These are phyloP conservation scores for Lachnellula cervina DNA, from an alignment of 2,329 filamentous ascomycete genomes.

Conservation along the genomic window DNA sequence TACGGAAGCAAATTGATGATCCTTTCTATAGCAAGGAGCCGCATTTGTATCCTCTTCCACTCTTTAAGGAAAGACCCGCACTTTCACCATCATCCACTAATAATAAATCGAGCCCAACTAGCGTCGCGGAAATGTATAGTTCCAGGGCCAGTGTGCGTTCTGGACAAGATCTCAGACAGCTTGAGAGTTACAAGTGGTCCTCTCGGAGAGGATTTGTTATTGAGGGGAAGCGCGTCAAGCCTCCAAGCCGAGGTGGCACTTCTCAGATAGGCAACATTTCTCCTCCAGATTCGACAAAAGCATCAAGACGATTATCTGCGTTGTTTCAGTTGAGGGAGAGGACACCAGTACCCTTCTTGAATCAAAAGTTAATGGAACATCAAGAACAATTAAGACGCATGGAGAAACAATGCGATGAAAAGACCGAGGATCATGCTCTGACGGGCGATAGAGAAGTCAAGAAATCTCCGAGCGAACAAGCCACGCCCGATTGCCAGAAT, in stretches of 20 bases:
- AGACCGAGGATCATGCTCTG: not conserved
- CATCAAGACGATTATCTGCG: slow-evolving; percentile 8
- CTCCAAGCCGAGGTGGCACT: not conserved
- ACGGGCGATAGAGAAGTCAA: not conserved
- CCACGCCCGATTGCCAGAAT: not conserved
- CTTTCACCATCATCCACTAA: too few relatives aligned
- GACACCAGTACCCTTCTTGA: slow-evolving; percentile 8
- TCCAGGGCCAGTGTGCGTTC: too few relatives aligned
- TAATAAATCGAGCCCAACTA: too few relatives aligned
- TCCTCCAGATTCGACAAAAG: slow-evolving; percentile 4
- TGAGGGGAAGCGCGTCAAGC: not conserved
- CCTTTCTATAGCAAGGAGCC: not conserved
- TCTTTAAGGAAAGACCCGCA: too few relatives aligned
- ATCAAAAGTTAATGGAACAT: slow-evolving; percentile 10
- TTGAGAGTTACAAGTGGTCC: not conserved
- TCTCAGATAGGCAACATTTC: not conserved
- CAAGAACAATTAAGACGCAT: slow-evolving; percentile 13
- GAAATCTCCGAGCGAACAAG: not conserved
- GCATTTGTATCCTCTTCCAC: too few relatives aligned
- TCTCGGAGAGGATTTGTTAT: not conserved
- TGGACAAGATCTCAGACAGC: not conserved
- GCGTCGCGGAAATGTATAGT: too few relatives aligned
- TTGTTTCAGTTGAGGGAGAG: slow-evolving; percentile 5
- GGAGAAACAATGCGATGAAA: slow-evolving; percentile 2
- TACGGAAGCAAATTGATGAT: not conserved